A percentile compares a stretch with the other conserved stretches of the same genome.
Evolutionary conservation across 805 yeast genomes (phyloP).

Genomic region (Candida hungchunana): DNA sequence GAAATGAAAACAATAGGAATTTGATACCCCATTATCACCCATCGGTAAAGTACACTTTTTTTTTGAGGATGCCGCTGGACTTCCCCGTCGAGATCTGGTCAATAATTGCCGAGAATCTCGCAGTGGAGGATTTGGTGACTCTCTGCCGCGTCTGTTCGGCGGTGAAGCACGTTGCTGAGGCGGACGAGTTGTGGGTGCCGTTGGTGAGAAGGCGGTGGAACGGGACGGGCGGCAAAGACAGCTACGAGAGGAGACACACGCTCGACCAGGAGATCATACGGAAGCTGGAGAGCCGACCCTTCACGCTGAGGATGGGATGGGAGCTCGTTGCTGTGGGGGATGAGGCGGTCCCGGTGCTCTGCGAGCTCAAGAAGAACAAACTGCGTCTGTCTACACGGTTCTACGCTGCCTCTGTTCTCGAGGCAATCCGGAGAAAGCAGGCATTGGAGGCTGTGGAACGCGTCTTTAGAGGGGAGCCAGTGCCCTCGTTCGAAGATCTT

Average conservation of each 20-base stretch:
- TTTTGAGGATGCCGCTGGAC: slow-evolving; percentile 9
- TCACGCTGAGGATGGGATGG: slow-evolving; percentile 10
- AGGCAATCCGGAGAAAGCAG: slow-evolving; percentile 6
- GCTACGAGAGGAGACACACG: slow-evolving; percentile 8
- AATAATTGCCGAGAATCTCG: slow-evolving; percentile 3
- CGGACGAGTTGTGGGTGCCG: slow-evolving; percentile 17
- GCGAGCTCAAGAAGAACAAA: slow-evolving; percentile 6
- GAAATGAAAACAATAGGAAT: too few relatives aligned
- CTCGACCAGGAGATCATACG: slow-evolving; percentile 3
- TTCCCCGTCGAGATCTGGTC: slow-evolving; percentile 22
- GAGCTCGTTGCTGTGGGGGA: slow-evolving; percentile 5
- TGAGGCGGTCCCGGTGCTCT: slow-evolving; percentile 12
- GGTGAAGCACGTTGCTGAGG: slow-evolving; percentile 2
- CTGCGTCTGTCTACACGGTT: slow-evolving; percentile 12
- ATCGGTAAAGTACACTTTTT: too few relatives aligned
- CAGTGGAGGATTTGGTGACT: slow-evolving; percentile 11
- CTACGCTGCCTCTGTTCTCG: slow-evolving; percentile 10
- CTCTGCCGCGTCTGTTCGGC: slow-evolving; percentile 9
- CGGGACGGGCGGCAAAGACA: slow-evolving; percentile 6
- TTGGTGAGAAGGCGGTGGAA: slow-evolving; percentile 16
- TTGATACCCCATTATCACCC: too few relatives aligned
- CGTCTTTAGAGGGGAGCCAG: too few relatives aligned
- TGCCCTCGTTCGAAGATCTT: slow-evolving; percentile 17
- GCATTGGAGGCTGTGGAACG: not conserved
- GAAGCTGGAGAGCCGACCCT: slow-evolving; percentile 3